Evolutionary conservation across 441 rosid genomes (phyloP), one percentile per base, ranked within the genome.

Genomic region (Populus hybrid): DNA sequence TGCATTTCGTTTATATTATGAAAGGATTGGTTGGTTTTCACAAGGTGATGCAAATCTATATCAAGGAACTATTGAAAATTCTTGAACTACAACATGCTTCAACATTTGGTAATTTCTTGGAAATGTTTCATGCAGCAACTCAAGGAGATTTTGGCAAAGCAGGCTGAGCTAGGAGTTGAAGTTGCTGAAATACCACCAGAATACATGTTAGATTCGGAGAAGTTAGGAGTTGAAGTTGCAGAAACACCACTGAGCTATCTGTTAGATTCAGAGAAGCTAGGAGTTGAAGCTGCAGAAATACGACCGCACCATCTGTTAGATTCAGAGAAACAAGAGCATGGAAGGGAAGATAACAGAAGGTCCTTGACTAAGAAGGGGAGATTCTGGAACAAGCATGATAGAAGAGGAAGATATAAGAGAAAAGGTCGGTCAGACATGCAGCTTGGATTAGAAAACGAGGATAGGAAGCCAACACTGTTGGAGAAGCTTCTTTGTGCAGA

Each of bases 251-350:
- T 92, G 4, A 77, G 88, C 75, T 95, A 95, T 85, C 82, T 93
- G 28, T 79, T 78, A 18, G 92, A 86, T 73, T 83, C 84, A 21
- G 65, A 61, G 65, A 61, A 92, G 83, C 80, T 93, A 82, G 97
- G 96, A 73, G 87, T 89, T 82, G 94, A 92, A 88, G 94, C 92
- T 80, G 98, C 98, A 71, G 99, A 95, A 85, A 80, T 92, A 81
- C 97, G 98, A 21, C 83, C 93, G 3, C 79, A 88, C 74, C 93
- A 95, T 84, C 82, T 93, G 38, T 79, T 78, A 18, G 90, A 86
- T 72, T 83, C 84, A 35, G 84, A 77, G 84, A 92, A 86, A 73
- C 88, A 74, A 69, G 87, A 72, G 78, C 64, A 40, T 70, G 83
- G 59, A 68, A 77, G 75, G 74, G 77, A 82, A 76, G 86, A 77